phyloP scores from a whole-genome alignment of 768 basidiomycete species.

The Hygrophorus pudorinus region DNA sequence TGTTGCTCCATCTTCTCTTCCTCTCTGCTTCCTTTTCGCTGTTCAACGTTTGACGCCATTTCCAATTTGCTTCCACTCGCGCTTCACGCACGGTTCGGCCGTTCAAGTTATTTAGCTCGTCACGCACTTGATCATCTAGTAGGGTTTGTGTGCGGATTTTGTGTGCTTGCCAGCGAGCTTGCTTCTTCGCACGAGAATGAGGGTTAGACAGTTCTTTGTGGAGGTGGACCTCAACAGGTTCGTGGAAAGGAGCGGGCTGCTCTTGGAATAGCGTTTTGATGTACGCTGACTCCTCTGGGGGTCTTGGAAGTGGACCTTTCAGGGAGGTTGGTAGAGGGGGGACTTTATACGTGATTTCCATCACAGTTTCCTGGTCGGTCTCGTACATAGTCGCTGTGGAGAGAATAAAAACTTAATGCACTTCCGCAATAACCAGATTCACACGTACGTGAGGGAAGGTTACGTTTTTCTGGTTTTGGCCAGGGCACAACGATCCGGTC shows the following conservation, averaged over 20 bases:
- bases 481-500: slow-evolving; percentile 52
- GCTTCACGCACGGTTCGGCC: slow-evolving; percentile 56
- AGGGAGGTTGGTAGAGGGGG: slow-evolving; percentile 37
- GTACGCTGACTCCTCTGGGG: slow-evolving; percentile 45
- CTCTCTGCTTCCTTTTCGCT: slow-evolving; percentile 49
- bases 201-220: slow-evolving; percentile 70
- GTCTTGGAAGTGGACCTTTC: slow-evolving; percentile 26
- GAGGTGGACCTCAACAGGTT: slow-evolving; percentile 59
- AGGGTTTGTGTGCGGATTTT: slow-evolving; percentile 37
- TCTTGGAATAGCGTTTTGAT: slow-evolving; percentile 50
- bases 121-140: slow-evolving; percentile 41
- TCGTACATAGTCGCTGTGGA: slow-evolving; percentile 50
- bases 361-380: slow-evolving; percentile 49
- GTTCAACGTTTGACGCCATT: slow-evolving; percentile 53
- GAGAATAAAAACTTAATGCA: slow-evolving; percentile 3
- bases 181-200: slow-evolving; percentile 75
- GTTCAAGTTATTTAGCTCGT: slow-evolving; percentile 44
- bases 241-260: slow-evolving; percentile 32
- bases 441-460: slow-evolving; percentile 34
- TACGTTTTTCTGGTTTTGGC: slow-evolving; percentile 43
- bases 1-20: slow-evolving; percentile 48
- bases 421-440: neutral
- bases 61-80: slow-evolving; percentile 65
- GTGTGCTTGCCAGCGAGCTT: slow-evolving; percentile 60
- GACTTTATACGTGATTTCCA: slow-evolving; percentile 61